Evolutionary conservation across 495 filamentous ascomycete species (phyloP).

Genomic region (Neurospora sp.): DNA sequence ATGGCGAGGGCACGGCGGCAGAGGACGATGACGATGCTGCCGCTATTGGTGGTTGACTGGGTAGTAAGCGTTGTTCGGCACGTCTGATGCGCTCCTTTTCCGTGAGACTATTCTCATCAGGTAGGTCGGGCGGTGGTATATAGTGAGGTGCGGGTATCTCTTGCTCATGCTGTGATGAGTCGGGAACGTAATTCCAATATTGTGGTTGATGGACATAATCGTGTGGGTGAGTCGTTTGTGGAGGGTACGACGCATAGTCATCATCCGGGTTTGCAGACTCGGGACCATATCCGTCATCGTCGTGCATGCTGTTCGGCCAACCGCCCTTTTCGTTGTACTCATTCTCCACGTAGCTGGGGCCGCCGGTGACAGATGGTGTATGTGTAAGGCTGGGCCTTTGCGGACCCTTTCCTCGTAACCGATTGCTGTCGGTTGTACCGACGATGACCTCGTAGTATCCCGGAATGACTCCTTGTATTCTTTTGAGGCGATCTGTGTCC

Average conservation of each 20-base stretch:
- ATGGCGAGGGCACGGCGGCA: neutral
- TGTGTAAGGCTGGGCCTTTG: slow-evolving; percentile 19
- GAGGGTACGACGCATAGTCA: slow-evolving; percentile 14
- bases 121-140: slow-evolving; percentile 44
- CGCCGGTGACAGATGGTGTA: slow-evolving; percentile 8
- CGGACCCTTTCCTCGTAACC: slow-evolving; percentile 43
- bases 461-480: slow-evolving; percentile 80
- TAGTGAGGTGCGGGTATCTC: slow-evolving; percentile 25
- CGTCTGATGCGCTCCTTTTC: slow-evolving; percentile 61
- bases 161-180: slow-evolving; percentile 1
- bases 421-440: slow-evolving; percentile 73
- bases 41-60: slow-evolving; percentile 53
- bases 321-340: slow-evolving; percentile 10
- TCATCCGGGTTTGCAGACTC: slow-evolving; percentile 10
- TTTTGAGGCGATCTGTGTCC: slow-evolving; percentile 78
- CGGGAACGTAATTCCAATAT: slow-evolving; percentile 12
- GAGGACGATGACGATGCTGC: slow-evolving; percentile 13
- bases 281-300: slow-evolving; percentile 8
- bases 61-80: slow-evolving; percentile 59
- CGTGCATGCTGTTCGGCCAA: slow-evolving; percentile 2
- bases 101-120: slow-evolving; percentile 43
- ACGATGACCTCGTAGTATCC: slow-evolving; percentile 76
- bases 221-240: slow-evolving; percentile 3
- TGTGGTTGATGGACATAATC: slow-evolving; percentile 9
- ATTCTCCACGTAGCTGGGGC: neutral